phyloP scores from a whole-genome alignment of 768 basidiomycete species.

The Suillus cothurnatus region DNA sequence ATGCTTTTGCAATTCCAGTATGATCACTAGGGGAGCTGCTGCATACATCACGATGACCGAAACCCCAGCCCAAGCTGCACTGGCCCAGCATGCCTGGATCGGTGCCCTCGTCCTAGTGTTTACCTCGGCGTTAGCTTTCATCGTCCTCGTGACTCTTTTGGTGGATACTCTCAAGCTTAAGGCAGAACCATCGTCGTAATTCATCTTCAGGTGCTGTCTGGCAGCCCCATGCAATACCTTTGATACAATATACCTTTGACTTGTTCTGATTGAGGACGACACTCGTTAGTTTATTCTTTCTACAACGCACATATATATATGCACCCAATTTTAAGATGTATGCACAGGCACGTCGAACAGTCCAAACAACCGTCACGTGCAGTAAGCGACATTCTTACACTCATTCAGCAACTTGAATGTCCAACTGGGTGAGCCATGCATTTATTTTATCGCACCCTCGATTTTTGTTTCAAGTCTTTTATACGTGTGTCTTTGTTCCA shows the following conservation, averaged over 20 bases:
- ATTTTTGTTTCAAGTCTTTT: no score
- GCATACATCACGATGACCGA: constrained; percentile 35
- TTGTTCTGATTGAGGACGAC: background rate
- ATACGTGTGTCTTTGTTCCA: no score
- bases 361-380: no score
- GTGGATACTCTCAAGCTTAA: constrained; percentile 12
- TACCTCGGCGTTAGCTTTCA: constrained; percentile 25
- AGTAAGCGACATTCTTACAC: no score
- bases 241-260: background rate
- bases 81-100: constrained; percentile 38
- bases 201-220: background rate
- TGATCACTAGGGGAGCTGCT: constrained; percentile 15
- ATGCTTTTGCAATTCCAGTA: constrained; percentile 35
- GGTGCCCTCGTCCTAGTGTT: constrained; percentile 36
- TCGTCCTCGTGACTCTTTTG: constrained; percentile 29
- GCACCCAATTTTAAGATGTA: no score
- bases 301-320: background rate
- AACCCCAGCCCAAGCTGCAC: constrained; percentile 18
- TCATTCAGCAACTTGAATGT: no score
- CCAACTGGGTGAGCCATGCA: no score
- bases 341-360: no score
- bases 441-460: no score
- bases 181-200: background rate
- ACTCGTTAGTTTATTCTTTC: background rate
- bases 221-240: no score